Evolutionary conservation across 1,284 basidiomycete species (phyloP).

Genomic region (Moesziomyces parantarcticus): DNA sequence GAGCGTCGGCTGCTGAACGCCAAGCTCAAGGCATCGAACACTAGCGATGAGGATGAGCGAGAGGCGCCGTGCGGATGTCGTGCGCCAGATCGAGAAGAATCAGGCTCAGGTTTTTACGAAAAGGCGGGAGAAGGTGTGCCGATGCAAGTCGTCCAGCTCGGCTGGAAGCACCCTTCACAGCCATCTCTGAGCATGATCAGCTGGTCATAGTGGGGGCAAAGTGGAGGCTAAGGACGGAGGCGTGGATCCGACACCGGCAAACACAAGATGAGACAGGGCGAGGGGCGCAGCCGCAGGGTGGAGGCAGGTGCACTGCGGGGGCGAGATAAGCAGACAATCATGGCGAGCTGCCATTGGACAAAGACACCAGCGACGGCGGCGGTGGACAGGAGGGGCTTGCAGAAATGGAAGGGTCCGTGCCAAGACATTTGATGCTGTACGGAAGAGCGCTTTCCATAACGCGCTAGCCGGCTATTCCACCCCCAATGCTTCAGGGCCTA

Average conservation of each 20-base stretch:
- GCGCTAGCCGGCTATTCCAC: background rate
- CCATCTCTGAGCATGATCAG: background rate
- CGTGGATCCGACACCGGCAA: too few relatives aligned
- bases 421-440: conserved; percentile 20
- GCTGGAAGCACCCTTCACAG: conserved; percentile 3
- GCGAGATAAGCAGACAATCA: too few relatives aligned
- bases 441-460: conserved; percentile 25
- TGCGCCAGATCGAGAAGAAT: background rate
- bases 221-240: too few relatives aligned
- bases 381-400: conserved; percentile 3
- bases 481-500: background rate
- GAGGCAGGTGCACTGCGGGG: too few relatives aligned
- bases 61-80: background rate
- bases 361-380: background rate
- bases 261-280: too few relatives aligned
- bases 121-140: conserved; percentile 13
- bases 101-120: background rate
- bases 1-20: too few relatives aligned
- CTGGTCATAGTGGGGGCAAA: background rate
- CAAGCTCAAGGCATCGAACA: too few relatives aligned
- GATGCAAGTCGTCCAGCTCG: conserved; percentile 23
- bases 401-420: conserved; percentile 27
- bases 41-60: too few relatives aligned
- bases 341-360: background rate
- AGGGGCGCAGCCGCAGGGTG: too few relatives aligned